Evolutionary conservation across 805 yeast genomes (phyloP).

Genomic region (Hanseniaspora meyeri): DNA sequence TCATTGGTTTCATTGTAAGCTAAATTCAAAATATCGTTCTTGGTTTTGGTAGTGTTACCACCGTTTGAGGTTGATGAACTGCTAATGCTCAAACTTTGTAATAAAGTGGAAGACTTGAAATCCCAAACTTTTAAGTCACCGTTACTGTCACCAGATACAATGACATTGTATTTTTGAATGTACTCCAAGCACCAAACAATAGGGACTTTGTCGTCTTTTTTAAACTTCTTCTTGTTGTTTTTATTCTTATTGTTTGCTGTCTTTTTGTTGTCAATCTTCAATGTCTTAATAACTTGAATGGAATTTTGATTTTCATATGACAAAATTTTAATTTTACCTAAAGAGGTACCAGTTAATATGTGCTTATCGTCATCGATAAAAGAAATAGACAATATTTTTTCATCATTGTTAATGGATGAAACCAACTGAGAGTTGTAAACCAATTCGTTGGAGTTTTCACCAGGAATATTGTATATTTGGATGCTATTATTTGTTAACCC

Average conservation of each 20-base stretch:
- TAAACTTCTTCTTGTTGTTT: slow-evolving; percentile 22
- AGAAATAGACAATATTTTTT: slow-evolving; percentile 59
- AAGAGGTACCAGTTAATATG: slow-evolving; percentile 89
- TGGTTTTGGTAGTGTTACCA: background rate
- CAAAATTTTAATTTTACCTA: slow-evolving; percentile 86
- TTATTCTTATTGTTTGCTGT: background rate
- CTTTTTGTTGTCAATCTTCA: slow-evolving; percentile 58
- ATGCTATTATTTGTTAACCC: slow-evolving; percentile 95
- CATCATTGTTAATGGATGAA: slow-evolving; percentile 67
- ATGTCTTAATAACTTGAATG: slow-evolving; percentile 65
- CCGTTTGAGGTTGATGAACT: slow-evolving; percentile 27
- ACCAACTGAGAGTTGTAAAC: slow-evolving; percentile 59
- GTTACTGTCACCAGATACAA: slow-evolving; percentile 94
- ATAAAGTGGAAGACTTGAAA: slow-evolving; percentile 54
- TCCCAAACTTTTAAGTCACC: slow-evolving; percentile 94
- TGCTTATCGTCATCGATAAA: slow-evolving; percentile 52
- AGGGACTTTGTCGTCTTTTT: slow-evolving; percentile 71
- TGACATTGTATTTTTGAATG: slow-evolving; percentile 50
- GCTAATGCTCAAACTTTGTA: slow-evolving; percentile 72
- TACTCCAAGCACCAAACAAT: slow-evolving; percentile 77
- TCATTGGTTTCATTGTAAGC: slow-evolving; percentile 48
- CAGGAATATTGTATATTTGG: slow-evolving; percentile 69
- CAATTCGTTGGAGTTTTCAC: slow-evolving; percentile 54
- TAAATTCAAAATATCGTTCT: slow-evolving; percentile 77
- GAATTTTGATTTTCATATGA: slow-evolving; percentile 29